Conservation (phyloP, 1,139 yeast species). For the Geotrichum klebahnii region DNA sequence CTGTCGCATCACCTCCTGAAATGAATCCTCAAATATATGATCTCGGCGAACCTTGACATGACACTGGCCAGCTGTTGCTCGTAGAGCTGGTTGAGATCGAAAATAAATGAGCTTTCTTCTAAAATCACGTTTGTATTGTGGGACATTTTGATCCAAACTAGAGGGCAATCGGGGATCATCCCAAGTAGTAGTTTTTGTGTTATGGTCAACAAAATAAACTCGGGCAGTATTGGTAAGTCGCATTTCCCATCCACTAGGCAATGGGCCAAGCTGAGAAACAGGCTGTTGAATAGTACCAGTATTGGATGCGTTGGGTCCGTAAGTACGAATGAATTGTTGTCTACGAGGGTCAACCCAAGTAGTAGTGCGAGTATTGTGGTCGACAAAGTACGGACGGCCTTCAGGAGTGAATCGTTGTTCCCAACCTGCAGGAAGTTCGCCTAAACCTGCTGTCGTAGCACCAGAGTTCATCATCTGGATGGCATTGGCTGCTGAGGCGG, state of each 20-base stretch:
- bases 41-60: constrained; percentile 96
- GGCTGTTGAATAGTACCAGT: constrained; percentile 52
- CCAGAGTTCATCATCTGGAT: constrained; percentile 55
- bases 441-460: constrained; percentile 90
- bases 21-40: constrained; percentile 93
- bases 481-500: constrained; percentile 55
- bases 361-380: constrained; percentile 96
- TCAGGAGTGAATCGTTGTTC: constrained; percentile 97
- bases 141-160: constrained; percentile 94
- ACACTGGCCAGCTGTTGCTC: constrained; percentile 97
- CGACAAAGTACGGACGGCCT: constrained; percentile 98
- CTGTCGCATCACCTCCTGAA: constrained; percentile 97
- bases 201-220: constrained; percentile 97
- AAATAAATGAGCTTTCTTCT: constrained; percentile 94
- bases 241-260: constrained; percentile 99
- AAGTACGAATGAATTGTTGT: constrained; percentile 94
- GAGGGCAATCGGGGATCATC: constrained; percentile 98
- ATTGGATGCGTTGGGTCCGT: constrained; percentile 46
- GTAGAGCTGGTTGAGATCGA: constrained; percentile 95
- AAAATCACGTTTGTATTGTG: constrained; percentile 98
- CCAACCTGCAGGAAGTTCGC: constrained; percentile 98
- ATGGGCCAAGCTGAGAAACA: constrained; percentile 95
- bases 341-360: constrained; percentile 99
- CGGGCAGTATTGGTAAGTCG: constrained; percentile 96
- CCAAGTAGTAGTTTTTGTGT: constrained; percentile 98